A percentile compares a stretch with the other conserved stretches of the same genome.
These are phyloP conservation scores for Steccherinum ochraceum DNA, from an alignment of 768 basidiomycete genomes.

Conservation along the genomic window DNA sequence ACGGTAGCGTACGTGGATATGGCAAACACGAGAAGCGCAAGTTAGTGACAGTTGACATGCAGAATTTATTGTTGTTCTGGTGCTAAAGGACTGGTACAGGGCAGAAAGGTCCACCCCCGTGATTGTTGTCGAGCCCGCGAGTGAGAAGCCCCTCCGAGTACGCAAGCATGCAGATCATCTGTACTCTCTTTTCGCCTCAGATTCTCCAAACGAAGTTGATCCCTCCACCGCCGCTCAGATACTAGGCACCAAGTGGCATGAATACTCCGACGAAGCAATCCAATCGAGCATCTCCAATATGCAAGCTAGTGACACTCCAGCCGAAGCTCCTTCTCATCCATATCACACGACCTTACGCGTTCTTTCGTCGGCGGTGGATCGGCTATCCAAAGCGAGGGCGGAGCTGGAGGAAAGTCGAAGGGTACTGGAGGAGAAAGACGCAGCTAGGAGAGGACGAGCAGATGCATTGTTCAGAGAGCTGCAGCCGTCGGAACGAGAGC, in stretches of 20 bases:
- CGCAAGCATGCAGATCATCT: not conserved
- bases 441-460: slow-evolving; percentile 42
- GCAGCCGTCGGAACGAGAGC: slow-evolving; percentile 53
- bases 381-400: slow-evolving; percentile 45
- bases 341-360: slow-evolving; percentile 65
- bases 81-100: slow-evolving; percentile 4
- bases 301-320: slow-evolving; percentile 37
- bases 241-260: slow-evolving; percentile 69
- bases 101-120: slow-evolving; percentile 15
- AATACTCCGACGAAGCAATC: slow-evolving; percentile 70
- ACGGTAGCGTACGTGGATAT: slow-evolving; percentile 53
- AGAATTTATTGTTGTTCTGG: not conserved
- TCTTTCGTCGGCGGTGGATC: slow-evolving; percentile 61
- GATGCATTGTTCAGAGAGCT: slow-evolving; percentile 53
- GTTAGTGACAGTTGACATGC: slow-evolving; percentile 7
- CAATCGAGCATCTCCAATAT: slow-evolving; percentile 54
- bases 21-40: slow-evolving; percentile 30
- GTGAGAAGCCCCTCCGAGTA: slow-evolving; percentile 7
- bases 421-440: slow-evolving; percentile 54
- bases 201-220: slow-evolving; percentile 3
- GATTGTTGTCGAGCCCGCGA: slow-evolving; percentile 22
- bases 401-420: slow-evolving; percentile 61
- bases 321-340: slow-evolving; percentile 42
- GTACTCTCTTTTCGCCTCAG: not conserved
- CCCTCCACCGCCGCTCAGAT: slow-evolving; percentile 34